Percentiles rank a stretch among this genome's conserved stretches.
Evolutionary conservation across 305 asterid genomes (phyloP).

Genomic region (Fraxinus angustifolia): DNA sequence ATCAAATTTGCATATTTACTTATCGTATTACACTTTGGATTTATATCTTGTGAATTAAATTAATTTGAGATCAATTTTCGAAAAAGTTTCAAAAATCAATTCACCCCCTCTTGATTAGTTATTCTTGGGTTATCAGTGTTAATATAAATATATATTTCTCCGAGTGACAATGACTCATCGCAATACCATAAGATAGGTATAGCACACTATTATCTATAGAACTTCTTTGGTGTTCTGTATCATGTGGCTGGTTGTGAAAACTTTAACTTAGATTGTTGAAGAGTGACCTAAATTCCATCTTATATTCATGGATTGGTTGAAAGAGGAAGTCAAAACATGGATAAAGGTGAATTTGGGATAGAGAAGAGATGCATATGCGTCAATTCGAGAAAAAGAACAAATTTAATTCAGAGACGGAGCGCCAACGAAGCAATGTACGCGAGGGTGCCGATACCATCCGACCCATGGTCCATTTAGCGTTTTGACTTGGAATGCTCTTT

Average conservation of each 20-base stretch:
- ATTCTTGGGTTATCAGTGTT: too few species aligned
- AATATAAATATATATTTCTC: too few species aligned
- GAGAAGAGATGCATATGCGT: background rate
- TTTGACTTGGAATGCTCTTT: background rate
- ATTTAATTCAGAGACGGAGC: background rate
- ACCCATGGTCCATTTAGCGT: background rate
- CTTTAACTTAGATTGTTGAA: background rate
- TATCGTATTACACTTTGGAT: too few species aligned
- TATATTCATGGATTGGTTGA: too few species aligned
- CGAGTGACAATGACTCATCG: background rate
- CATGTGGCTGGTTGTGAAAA: background rate
- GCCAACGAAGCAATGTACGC: background rate
- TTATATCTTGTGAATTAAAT: too few species aligned
- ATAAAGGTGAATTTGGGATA: background rate
- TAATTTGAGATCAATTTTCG: too few species aligned
- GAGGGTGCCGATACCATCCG: background rate
- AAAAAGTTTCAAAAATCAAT: too few species aligned
- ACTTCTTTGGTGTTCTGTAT: background rate
- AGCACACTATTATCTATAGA: background rate
- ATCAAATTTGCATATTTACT: too few species aligned
- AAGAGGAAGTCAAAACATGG: background rate
- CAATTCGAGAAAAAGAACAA: background rate
- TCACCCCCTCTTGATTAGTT: too few species aligned
- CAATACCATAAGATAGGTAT: background rate
- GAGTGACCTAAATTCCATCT: background rate